Evolutionary conservation across 2,329 filamentous ascomycete genomes (phyloP).

Genomic region (Penicillium sp.): DNA sequence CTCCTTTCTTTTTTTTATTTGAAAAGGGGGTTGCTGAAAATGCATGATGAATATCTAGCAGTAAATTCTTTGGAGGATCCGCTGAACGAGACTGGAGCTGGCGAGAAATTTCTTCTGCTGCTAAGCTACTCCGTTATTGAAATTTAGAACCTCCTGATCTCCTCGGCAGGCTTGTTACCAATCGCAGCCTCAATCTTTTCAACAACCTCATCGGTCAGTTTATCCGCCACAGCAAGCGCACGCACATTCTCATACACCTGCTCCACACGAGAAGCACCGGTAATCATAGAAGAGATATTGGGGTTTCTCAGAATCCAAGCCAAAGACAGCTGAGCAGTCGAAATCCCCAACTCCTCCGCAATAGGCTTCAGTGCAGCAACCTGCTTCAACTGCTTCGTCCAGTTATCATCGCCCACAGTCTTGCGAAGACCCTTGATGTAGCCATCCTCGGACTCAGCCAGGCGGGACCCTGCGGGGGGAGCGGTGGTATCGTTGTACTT

Average conservation of each 20-base stretch:
- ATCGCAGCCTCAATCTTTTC: constrained; percentile 50
- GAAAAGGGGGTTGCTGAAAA: too few species aligned
- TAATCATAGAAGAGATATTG: constrained; percentile 58
- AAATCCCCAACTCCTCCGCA: constrained; percentile 66
- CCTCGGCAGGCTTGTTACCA: constrained; percentile 25
- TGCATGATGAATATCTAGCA: neutral
- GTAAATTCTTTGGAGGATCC: neutral
- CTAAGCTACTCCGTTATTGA: neutral
- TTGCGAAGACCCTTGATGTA: constrained; percentile 55
- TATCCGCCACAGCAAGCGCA: constrained; percentile 49
- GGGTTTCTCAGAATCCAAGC: constrained; percentile 61
- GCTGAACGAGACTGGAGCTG: neutral
- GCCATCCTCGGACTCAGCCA: constrained; percentile 59
- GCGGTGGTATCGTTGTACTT: constrained; percentile 62
- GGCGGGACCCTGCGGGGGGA: constrained; percentile 61
- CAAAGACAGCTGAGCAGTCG: constrained; percentile 58
- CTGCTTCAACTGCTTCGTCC: constrained; percentile 30
- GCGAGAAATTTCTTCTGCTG: constrained; percentile 18
- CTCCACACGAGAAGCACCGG: constrained; percentile 52
- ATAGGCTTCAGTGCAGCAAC: constrained; percentile 58
- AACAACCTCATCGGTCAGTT: constrained; percentile 50
- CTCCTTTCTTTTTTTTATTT: too few species aligned
- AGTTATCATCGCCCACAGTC: constrained; percentile 48
- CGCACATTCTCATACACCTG: constrained; percentile 48
- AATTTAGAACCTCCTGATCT: constrained; percentile 24